Evolutionary conservation across 352 stramenopile species (phyloP).

Genomic region (Phytophthora multivora): DNA sequence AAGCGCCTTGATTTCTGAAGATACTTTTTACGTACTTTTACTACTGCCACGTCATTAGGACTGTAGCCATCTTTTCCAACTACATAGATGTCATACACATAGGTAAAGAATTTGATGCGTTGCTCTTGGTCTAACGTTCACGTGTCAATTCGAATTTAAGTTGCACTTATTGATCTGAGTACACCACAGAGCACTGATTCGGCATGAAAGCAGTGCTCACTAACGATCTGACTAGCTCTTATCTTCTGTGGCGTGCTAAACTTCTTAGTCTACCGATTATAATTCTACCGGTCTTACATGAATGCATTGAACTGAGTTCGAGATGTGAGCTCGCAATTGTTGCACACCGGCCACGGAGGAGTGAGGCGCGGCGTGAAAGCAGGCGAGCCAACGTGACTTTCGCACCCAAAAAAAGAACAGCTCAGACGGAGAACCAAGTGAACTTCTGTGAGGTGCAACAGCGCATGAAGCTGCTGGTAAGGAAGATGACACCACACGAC

Average conservation of each 20-base stretch:
- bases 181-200: conserved; percentile 39
- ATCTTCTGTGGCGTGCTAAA: conserved; percentile 44
- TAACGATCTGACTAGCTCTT: conserved; percentile 8
- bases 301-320: conserved; percentile 1
- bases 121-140: neutral
- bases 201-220: conserved; percentile 49
- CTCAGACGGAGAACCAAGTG: conserved; percentile 36
- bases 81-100: too few relatives aligned
- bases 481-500: neutral
- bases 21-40: conserved; percentile 13
- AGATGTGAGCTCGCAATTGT: conserved; percentile 65
- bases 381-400: conserved; percentile 51
- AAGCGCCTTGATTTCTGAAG: conserved; percentile 24
- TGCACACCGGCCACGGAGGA: conserved; percentile 59
- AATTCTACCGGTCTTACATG: neutral
- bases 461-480: neutral
- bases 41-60: neutral
- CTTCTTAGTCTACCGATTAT: neutral
- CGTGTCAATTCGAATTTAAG: too few relatives aligned
- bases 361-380: conserved; percentile 59
- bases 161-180: conserved; percentile 26
- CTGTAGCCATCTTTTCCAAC: too few relatives aligned
- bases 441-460: conserved; percentile 64
- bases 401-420: conserved; percentile 55
- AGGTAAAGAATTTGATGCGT: neutral